Percentiles rank a stretch among this genome's conserved stretches.
These are phyloP conservation scores for Fusarium acutatum DNA, from an alignment of 2,329 filamentous ascomycete species.

Conservation along the genomic window DNA sequence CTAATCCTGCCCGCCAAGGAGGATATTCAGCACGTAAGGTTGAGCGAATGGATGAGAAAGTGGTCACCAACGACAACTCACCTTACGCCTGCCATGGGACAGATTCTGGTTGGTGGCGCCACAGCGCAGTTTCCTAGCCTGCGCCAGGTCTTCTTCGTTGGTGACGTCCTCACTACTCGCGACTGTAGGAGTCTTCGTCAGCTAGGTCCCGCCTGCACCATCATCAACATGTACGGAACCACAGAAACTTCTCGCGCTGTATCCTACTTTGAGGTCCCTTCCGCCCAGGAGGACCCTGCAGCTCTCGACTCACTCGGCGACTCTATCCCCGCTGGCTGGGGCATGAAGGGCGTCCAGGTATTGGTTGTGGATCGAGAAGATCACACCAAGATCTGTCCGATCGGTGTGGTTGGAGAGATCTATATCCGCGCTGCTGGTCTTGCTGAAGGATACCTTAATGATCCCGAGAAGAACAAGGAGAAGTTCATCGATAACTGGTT, in stretches of 20 bases:
- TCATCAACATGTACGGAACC: slow-evolving; percentile 34
- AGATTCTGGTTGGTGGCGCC: slow-evolving; percentile 89
- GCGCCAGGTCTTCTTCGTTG: slow-evolving; percentile 83
- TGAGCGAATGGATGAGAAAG: slow-evolving; percentile 84
- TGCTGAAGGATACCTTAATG: slow-evolving; percentile 79
- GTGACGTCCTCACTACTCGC: slow-evolving; percentile 85
- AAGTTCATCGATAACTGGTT: slow-evolving; percentile 93
- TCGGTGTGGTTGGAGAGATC: slow-evolving; percentile 87
- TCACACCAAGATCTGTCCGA: slow-evolving; percentile 73
- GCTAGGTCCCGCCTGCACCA: slow-evolving; percentile 60
- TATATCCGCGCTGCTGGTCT: slow-evolving; percentile 84
- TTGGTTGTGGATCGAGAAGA: slow-evolving; percentile 80
- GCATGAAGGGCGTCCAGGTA: slow-evolving; percentile 90
- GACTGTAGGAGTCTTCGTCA: slow-evolving; percentile 82
- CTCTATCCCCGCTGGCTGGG: slow-evolving; percentile 82
- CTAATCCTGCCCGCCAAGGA: slow-evolving; percentile 82
- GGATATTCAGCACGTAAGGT: slow-evolving; percentile 82
- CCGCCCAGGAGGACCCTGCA: slow-evolving; percentile 61
- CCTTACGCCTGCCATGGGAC: slow-evolving; percentile 94
- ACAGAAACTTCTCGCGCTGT: slow-evolving; percentile 67
- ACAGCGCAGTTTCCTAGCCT: slow-evolving; percentile 73
- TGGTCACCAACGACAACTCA: slow-evolving; percentile 82
- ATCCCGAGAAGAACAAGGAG: slow-evolving; percentile 66
- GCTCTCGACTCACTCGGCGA: slow-evolving; percentile 62
- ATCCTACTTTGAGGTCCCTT: slow-evolving; percentile 81